Evolutionary conservation across 176 grass and related monocot genomes (phyloP).

Genomic region (Musa itinerans): DNA sequence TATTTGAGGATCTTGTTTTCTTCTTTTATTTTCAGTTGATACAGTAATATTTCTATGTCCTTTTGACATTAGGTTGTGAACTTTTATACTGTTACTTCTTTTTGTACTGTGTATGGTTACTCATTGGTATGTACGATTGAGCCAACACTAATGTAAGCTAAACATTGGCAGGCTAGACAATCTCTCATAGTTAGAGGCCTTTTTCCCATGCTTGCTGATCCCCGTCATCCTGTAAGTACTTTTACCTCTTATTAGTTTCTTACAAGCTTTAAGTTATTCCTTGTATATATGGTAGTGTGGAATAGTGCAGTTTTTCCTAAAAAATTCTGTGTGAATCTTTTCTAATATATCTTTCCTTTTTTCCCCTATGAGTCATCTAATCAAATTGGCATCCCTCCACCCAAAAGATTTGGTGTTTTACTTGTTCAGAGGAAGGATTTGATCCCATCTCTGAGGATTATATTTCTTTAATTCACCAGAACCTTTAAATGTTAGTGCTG

Average conservation of each 20-base stretch:
- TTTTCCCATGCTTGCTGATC: slow-evolving; percentile 98
- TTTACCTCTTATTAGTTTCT: neutral
- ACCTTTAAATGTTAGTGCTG: too few relatives aligned
- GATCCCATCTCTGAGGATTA: too few relatives aligned
- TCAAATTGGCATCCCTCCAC: neutral
- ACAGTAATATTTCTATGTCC: too few relatives aligned
- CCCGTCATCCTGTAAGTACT: slow-evolving; percentile 82
- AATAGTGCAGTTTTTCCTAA: neutral
- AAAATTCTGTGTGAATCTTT: neutral
- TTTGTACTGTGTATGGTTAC: neutral
- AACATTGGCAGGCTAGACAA: slow-evolving; percentile 67
- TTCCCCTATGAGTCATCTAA: too few relatives aligned
- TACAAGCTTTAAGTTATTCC: neutral
- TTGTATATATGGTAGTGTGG: neutral
- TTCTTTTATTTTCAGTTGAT: neutral
- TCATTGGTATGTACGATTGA: neutral
- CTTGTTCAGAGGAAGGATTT: neutral
- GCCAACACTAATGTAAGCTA: neutral
- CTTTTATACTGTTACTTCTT: too few relatives aligned
- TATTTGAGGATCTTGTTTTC: neutral
- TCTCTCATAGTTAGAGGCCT: slow-evolving; percentile 95
- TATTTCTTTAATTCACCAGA: too few relatives aligned
- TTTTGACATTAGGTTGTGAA: too few relatives aligned
- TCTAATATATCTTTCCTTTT: neutral
- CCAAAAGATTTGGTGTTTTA: neutral